Evolutionary conservation across 2,329 filamentous ascomycete species (phyloP), one percentile per base, ranked within the genome.

Genomic region (Aspergillus sp.): DNA sequence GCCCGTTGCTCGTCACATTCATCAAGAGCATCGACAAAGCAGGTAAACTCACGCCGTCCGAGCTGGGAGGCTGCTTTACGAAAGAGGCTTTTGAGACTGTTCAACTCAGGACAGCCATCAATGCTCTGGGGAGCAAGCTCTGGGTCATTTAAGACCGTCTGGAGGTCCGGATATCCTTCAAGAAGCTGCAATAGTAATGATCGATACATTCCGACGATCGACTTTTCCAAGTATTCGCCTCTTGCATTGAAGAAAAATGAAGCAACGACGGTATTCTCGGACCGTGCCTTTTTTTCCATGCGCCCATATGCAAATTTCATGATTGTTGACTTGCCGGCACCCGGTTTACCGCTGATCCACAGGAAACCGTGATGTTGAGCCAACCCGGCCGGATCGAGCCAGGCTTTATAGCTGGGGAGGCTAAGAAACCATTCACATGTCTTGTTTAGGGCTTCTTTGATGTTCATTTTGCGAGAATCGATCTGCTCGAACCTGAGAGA

Each of bases 21-120:
- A 53, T 79, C 75, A 5, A 79, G 68, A 4, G 77, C 76, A 59
- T 79, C 77, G 36, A 79, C 64, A 47, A 77, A 71, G 45, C 67
- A 72, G 0, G 55, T 64, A 44, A 67, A 52, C 5, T 40, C 36
- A 7, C 46, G 47, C 25, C 51, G 16, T n/a, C 54, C 51, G 4
- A 64, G 56, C n/a, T 36, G 14, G 4, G 7, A 25, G 14, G 64
- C 23, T 1, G 55, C 55, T 1, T 57, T 40, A 3, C 9, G 7
- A 48, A 63, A 53, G 2, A 61, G 60, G 4, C 57, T 47, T 38
- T 61, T 59, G 5, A 65, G 47, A 20, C 50, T 17, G 45, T 58
- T 53, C 45, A 60, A 47, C 10, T 45, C 38, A 48, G 29, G 46
- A n/a, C 45, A 56, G 3, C 7, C 31, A 34, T 49, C 41, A 29